Evolutionary conservation across 768 basidiomycete species (phyloP).

Genomic region (Leccinum truebloodii): DNA sequence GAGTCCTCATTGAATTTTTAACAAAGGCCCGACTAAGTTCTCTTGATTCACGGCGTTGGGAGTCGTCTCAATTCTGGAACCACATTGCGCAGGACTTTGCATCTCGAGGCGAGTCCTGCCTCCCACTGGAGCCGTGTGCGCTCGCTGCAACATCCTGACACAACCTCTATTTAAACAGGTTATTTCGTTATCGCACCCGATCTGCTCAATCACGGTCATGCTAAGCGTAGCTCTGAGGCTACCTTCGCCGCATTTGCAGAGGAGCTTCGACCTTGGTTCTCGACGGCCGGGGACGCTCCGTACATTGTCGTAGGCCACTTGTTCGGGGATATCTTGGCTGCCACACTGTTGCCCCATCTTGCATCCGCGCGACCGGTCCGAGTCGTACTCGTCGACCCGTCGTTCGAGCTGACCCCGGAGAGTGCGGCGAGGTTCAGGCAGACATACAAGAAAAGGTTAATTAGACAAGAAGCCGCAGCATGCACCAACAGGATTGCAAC

Average conservation of each 20-base stretch:
- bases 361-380: constrained; percentile 7
- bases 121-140: background rate
- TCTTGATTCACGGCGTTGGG: constrained; percentile 23
- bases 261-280: constrained; percentile 17
- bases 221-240: constrained; percentile 11
- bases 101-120: constrained; percentile 15
- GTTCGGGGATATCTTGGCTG: constrained; percentile 16
- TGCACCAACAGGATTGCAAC: too few species aligned
- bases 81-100: constrained; percentile 17
- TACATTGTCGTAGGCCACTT: constrained; percentile 26
- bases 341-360: constrained; percentile 17
- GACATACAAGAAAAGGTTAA: too few species aligned
- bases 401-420: constrained; percentile 1
- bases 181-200: constrained; percentile 27
- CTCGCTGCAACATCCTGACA: too few species aligned
- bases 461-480: too few species aligned
- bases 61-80: constrained; percentile 17
- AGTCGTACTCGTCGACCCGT: constrained; percentile 22
- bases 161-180: constrained; percentile 18
- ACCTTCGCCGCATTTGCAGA: constrained; percentile 14
- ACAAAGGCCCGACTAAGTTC: too few species aligned
- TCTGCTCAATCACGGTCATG: constrained; percentile 22
- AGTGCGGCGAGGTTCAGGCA: background rate
- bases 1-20: too few species aligned
- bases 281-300: background rate